Percentiles rank a stretch among this genome's conserved stretches.
phyloP scores from a whole-genome alignment of 176 grass and related monocot genomes.

The Sorghum bicolor region DNA sequence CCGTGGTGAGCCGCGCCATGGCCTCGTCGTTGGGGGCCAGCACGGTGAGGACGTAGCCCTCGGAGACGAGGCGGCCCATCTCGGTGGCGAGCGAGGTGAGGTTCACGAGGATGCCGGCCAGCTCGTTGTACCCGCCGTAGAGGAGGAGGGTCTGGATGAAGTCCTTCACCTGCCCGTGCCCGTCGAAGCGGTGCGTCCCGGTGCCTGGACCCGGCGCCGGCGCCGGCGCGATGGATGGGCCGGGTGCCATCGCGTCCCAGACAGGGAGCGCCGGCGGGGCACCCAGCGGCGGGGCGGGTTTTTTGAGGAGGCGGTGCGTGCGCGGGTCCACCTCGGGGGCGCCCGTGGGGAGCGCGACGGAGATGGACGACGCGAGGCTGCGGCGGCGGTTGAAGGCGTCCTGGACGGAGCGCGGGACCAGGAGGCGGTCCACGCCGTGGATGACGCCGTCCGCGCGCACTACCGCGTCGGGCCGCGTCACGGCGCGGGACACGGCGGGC shows the following conservation, averaged over 20 bases:
- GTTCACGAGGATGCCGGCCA: constrained; percentile 90
- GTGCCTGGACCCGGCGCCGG: constrained; percentile 37
- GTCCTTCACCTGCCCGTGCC: constrained; percentile 79
- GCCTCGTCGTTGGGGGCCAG: constrained; percentile 91
- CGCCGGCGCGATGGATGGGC: constrained; percentile 46
- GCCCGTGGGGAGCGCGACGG: no score
- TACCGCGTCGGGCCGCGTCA: no score
- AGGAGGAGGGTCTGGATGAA: constrained; percentile 83
- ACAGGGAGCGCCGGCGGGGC: constrained; percentile 63
- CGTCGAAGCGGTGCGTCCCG: constrained; percentile 67
- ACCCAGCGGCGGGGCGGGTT: constrained; percentile 33
- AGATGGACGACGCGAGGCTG: no score
- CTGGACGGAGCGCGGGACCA: no score
- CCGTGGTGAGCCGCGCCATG: constrained; percentile 70
- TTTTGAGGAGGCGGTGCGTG: no score
- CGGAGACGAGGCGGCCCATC: constrained; percentile 84
- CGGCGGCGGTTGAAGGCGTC: no score
- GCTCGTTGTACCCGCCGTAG: constrained; percentile 86
- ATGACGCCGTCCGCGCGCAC: no score
- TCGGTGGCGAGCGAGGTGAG: constrained; percentile 86
- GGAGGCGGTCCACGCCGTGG: no score
- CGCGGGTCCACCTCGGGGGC: no score
- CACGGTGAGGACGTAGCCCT: constrained; percentile 86
- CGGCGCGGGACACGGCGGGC: no score
- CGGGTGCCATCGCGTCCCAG: constrained; percentile 70